Conservation (phyloP, 176 grass and related monocot genomes). For the Cenchrus americanus region DNA sequence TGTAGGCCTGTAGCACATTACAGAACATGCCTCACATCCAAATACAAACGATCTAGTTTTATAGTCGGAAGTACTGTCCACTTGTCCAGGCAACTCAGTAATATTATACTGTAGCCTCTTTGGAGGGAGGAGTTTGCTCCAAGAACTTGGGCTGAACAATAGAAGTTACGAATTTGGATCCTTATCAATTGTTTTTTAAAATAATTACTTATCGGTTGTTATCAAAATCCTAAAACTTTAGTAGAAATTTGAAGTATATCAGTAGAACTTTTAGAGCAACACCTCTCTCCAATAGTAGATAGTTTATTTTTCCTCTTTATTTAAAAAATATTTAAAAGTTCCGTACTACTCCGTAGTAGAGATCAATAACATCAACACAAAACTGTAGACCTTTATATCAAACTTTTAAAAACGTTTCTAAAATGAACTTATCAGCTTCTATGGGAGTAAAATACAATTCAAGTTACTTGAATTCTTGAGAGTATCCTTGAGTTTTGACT, state of each 20-base stretch:
- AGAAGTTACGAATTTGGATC: neutral
- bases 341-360: too few species aligned
- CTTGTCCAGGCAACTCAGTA: neutral
- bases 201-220: neutral
- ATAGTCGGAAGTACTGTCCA: neutral
- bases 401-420: neutral
- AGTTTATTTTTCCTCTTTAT: neutral
- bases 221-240: neutral
- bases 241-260: neutral
- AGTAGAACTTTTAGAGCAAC: neutral
- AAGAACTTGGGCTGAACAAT: neutral
- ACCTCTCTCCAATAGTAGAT: neutral
- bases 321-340: neutral
- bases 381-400: neutral
- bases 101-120: neutral
- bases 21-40: too few species aligned
- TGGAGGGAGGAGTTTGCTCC: neutral
- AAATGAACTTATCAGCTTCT: neutral
- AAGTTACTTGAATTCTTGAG: neutral
- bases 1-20: too few species aligned
- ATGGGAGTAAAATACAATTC: neutral
- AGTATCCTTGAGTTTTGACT: slow-evolving; percentile 7
- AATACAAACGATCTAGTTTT: neutral
- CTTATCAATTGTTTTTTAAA: too few species aligned
- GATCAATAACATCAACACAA: too few species aligned